These are phyloP conservation scores for Asterionellopsis glacialis DNA, from an alignment of 108 stramenopile species.

Conservation along the genomic window DNA sequence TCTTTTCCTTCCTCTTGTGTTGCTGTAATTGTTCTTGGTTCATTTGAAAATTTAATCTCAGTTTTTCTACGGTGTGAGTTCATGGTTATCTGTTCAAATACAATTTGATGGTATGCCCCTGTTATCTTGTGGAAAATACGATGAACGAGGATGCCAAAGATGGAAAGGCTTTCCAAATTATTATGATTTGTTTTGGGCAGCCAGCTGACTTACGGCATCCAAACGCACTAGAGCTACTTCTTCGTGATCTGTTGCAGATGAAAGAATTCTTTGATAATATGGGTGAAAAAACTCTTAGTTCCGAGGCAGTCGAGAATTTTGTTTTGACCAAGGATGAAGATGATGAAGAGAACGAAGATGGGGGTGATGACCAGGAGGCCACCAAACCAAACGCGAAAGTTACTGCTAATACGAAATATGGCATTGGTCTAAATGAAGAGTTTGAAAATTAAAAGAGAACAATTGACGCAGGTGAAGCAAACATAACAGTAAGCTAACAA, in stretches of 20 bases:
- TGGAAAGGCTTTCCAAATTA: slow-evolving; percentile 48
- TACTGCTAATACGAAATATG: no score
- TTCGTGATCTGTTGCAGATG: slow-evolving; percentile 54
- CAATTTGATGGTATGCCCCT: slow-evolving; percentile 71
- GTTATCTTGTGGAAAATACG: slow-evolving; percentile 25
- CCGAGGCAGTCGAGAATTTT: slow-evolving; percentile 25
- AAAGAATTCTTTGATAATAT: slow-evolving; percentile 49
- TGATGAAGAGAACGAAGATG: neutral
- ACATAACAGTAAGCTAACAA: no score
- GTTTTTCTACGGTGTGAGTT: no score
- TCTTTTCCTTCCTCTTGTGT: no score
- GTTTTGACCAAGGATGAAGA: slow-evolving; percentile 13
- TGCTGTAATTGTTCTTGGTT: no score
- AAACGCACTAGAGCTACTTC: slow-evolving; percentile 32
- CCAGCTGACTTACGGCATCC: slow-evolving; percentile 66
- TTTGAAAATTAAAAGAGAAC: no score
- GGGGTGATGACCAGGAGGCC: no score
- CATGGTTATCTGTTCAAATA: slow-evolving; percentile 81
- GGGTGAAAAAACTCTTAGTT: slow-evolving; percentile 37
- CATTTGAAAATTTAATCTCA: no score
- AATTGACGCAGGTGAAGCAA: no score
- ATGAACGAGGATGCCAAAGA: slow-evolving; percentile 18
- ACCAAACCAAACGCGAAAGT: no score
- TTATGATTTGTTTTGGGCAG: slow-evolving; percentile 81
- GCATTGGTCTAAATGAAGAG: no score